These are phyloP conservation scores for Yamadazyma songkhlaensis DNA, from an alignment of 1,139 yeast genomes.

Conservation along the genomic window DNA sequence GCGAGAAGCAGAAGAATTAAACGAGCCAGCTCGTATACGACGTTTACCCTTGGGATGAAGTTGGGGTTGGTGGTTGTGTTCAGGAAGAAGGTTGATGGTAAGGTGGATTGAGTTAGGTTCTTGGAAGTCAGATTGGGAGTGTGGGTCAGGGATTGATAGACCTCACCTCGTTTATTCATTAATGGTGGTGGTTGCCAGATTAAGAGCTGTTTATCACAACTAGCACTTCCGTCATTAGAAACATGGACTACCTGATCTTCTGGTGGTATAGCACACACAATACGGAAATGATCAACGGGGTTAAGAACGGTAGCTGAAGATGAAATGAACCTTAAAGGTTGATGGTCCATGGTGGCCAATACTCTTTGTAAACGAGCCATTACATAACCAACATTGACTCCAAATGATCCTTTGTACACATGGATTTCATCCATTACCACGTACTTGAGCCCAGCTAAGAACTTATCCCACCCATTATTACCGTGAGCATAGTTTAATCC, in stretches of 20 bases:
- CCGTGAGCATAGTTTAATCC: slow-evolving; percentile 14
- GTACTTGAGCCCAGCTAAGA: slow-evolving; percentile 59
- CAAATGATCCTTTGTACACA: slow-evolving; percentile 85
- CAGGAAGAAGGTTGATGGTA: too few species aligned
- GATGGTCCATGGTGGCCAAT: slow-evolving; percentile 20
- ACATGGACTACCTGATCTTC: slow-evolving; percentile 49
- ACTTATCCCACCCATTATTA: slow-evolving; percentile 59
- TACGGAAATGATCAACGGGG: slow-evolving; percentile 68
- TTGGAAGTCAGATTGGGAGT: too few species aligned
- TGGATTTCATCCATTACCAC: slow-evolving; percentile 92
- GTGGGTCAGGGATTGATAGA: too few species aligned
- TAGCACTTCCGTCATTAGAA: slow-evolving; percentile 82
- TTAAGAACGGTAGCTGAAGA: slow-evolving; percentile 90
- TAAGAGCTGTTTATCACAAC: slow-evolving; percentile 69
- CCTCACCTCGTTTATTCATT: slow-evolving; percentile 56
- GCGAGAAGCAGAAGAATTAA: slow-evolving; percentile 61
- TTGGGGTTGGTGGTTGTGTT: slow-evolving; percentile 8
- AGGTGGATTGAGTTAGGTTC: too few species aligned
- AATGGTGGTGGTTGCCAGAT: slow-evolving; percentile 82
- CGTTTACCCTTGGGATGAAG: slow-evolving; percentile 56
- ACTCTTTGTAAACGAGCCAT: slow-evolving; percentile 60
- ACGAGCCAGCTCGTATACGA: slow-evolving; percentile 73
- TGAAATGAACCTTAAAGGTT: slow-evolving; percentile 55
- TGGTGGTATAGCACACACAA: slow-evolving; percentile 63
- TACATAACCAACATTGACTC: slow-evolving; percentile 84